A percentile compares a stretch with the other conserved stretches of the same genome.
These are phyloP conservation scores for Lactarius sp. DNA, from an alignment of 768 basidiomycete species.

Conservation along the genomic window DNA sequence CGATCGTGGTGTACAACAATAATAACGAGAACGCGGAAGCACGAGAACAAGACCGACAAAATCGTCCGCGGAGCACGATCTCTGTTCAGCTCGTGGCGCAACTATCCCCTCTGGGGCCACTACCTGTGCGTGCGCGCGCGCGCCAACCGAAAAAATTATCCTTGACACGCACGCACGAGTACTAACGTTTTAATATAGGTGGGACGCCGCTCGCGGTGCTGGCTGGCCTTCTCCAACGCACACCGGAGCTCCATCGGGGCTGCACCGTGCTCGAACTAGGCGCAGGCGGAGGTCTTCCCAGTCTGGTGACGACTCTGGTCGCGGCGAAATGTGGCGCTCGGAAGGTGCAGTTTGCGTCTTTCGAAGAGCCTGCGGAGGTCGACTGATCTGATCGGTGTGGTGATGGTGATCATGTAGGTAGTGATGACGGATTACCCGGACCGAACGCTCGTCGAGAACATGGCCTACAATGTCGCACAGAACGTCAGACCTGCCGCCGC, in stretches of 20 bases:
- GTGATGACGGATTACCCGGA: conserved; percentile 95
- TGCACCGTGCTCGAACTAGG: conserved; percentile 78
- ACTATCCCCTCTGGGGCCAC: conserved; percentile 80
- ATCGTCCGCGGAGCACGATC: conserved; percentile 35
- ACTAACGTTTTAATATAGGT: conserved; percentile 38
- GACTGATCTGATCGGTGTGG: too few relatives aligned
- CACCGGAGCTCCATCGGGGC: conserved; percentile 42
- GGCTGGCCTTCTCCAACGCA: conserved; percentile 61
- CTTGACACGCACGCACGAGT: too few relatives aligned
- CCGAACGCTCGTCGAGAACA: conserved; percentile 63
- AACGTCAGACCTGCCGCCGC: conserved; percentile 42
- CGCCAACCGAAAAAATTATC: too few relatives aligned
- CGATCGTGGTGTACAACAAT: conserved; percentile 42
- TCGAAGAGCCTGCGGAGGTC: too few relatives aligned
- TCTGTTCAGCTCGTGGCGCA: conserved; percentile 68
- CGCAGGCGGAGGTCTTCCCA: conserved; percentile 88
- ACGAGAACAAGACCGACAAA: neutral
- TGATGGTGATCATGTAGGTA: conserved; percentile 40
- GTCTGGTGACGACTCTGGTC: conserved; percentile 70
- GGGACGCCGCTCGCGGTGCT: conserved; percentile 77
- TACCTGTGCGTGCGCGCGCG: conserved; percentile 47
- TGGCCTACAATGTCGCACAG: conserved; percentile 56
- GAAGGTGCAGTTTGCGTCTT: conserved; percentile 41
- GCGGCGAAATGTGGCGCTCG: conserved; percentile 63
- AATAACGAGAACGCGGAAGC: neutral